phyloP scores from a whole-genome alignment of 2,329 filamentous ascomycete species.

The Sporothrix humicola region DNA sequence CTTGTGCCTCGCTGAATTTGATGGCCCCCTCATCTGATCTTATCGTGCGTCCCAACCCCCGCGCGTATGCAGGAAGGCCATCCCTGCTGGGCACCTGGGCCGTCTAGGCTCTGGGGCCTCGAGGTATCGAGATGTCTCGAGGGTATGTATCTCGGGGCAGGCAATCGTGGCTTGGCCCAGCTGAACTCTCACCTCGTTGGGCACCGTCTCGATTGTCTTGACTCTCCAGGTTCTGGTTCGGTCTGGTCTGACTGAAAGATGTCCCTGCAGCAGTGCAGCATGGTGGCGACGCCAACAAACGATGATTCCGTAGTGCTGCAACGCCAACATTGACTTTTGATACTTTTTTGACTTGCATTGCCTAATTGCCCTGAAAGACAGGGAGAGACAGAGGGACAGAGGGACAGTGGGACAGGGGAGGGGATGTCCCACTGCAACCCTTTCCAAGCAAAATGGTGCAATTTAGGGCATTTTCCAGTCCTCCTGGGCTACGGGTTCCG shows the following conservation, averaged over 20 bases:
- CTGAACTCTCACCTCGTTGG: neutral
- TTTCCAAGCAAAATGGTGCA: neutral
- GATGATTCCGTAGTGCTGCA: neutral
- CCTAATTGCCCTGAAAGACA: neutral
- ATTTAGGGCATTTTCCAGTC: too few relatives aligned
- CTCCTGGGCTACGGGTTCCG: too few relatives aligned
- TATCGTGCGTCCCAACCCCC: slow-evolving; percentile 2
- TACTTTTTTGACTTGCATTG: neutral
- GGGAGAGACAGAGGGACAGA: too few relatives aligned
- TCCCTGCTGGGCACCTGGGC: neutral
- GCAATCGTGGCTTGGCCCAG: neutral
- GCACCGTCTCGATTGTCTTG: neutral
- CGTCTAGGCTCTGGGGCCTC: neutral
- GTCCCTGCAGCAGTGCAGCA: neutral
- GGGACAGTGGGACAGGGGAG: too few relatives aligned
- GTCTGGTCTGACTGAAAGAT: neutral
- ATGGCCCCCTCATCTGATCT: slow-evolving; percentile 16
- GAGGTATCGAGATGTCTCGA: too few relatives aligned
- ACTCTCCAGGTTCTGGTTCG: neutral
- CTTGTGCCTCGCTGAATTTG: neutral
- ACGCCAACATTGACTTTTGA: neutral
- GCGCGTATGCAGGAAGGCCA: neutral
- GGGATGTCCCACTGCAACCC: neutral
- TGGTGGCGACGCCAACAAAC: neutral
- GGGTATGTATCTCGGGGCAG: neutral